A percentile compares a stretch with the other conserved stretches of the same genome.
Conservation (phyloP, 1,284 basidiomycete genomes). For the Irpex sp. region DNA sequence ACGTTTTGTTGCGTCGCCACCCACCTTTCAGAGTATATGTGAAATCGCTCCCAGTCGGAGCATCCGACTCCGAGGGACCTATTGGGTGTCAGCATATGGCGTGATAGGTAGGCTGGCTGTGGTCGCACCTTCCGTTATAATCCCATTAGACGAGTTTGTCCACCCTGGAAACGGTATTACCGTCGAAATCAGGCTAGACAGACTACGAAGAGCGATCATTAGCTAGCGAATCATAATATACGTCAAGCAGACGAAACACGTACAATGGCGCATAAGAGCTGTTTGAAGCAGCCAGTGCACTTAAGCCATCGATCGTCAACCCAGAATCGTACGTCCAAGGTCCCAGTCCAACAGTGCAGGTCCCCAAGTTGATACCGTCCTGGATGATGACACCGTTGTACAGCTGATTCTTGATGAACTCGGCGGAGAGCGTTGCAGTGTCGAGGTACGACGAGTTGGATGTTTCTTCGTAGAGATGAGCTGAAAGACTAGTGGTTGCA, state of each 20-base stretch:
- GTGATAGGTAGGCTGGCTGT: too few species aligned
- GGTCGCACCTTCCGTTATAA: background rate
- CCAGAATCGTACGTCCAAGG: background rate
- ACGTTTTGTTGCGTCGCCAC: too few species aligned
- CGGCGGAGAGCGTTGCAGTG: background rate
- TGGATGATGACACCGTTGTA: background rate
- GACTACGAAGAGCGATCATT: background rate
- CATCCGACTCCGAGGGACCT: too few species aligned
- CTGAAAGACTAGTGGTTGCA: background rate
- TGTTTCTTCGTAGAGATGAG: background rate
- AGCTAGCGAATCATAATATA: too few species aligned
- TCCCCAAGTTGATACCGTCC: too few species aligned
- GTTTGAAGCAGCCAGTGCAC: background rate
- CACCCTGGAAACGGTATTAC: background rate
- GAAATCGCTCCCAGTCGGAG: too few species aligned
- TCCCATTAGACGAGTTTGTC: background rate
- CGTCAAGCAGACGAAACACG: too few species aligned
- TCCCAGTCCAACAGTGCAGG: too few species aligned
- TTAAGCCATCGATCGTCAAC: background rate
- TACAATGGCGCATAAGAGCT: background rate
- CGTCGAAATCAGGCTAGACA: background rate
- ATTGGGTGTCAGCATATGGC: too few species aligned
- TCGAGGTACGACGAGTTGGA: background rate
- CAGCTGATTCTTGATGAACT: background rate
- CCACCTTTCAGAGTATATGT: too few species aligned